Evolutionary conservation across 768 basidiomycete species (phyloP).

Genomic region (Porpolomopsis calyptriformis): DNA sequence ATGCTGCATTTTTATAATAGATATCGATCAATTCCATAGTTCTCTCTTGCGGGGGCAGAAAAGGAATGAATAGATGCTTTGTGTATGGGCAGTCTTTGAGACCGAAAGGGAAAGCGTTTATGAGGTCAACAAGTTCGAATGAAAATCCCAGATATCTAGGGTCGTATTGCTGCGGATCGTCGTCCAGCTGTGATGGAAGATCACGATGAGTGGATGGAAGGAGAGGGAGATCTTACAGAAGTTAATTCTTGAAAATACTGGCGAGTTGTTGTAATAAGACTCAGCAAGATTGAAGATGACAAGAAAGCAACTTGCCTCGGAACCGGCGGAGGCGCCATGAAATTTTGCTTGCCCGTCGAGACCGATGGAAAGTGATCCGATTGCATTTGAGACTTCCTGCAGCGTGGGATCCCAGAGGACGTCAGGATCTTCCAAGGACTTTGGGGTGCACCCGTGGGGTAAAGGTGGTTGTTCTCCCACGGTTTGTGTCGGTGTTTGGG

Average conservation of each 20-base stretch:
- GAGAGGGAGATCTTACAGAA: slow-evolving; percentile 15
- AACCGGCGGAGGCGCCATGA: slow-evolving; percentile 38
- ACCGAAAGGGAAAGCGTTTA: slow-evolving; percentile 41
- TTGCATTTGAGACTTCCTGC: slow-evolving; percentile 26
- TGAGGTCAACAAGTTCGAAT: slow-evolving; percentile 32
- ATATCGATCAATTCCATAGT: slow-evolving; percentile 31
- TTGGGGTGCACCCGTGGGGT: slow-evolving; percentile 1
- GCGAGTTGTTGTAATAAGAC: not conserved
- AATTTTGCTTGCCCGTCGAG: slow-evolving; percentile 38
- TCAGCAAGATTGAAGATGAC: not conserved
- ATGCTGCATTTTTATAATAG: slow-evolving; percentile 35
- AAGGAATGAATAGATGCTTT: slow-evolving; percentile 28
- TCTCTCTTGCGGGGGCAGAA: slow-evolving; percentile 29
- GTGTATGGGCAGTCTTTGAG: slow-evolving; percentile 27
- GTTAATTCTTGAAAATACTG: slow-evolving; percentile 33
- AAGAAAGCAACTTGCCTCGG: slow-evolving; percentile 36
- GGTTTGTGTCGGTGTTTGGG: slow-evolving; percentile 14
- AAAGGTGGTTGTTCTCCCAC: slow-evolving; percentile 14
- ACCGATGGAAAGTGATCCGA: slow-evolving; percentile 42
- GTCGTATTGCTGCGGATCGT: slow-evolving; percentile 9
- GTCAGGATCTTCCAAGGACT: not conserved
- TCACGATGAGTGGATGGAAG: not conserved
- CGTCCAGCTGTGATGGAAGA: slow-evolving; percentile 6
- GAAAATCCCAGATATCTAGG: slow-evolving; percentile 28
- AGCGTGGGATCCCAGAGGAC: slow-evolving; percentile 4